Base-by-base conservation (phyloP, 441 rosid species). In the Populus hybrid region DNA sequence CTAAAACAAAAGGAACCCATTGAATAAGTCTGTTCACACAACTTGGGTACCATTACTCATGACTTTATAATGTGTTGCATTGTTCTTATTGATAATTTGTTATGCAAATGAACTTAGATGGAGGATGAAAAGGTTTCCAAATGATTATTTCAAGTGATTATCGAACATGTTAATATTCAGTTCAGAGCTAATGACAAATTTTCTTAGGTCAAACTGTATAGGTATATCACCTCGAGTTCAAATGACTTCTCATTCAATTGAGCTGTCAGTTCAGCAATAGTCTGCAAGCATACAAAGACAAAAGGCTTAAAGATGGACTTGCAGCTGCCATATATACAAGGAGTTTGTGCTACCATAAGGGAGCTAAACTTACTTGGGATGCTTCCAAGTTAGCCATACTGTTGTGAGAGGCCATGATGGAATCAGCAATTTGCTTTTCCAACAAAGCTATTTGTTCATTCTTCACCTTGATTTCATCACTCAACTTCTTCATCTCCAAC, bases 181-280 rank as follows among this genome's bases (percentile, higher is more conserved):
- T 40, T 66, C 46, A 57, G 74, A 77, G 66, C 28, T 59, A 65
- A 42, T 30, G 18, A 67, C 57, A 73, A 69, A 74, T 28, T 34
- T 30, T 26, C 69, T 63, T 23, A 63, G 20, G 32, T 67, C 66
- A 78, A 78, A 77, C n/a, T 74, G 71, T 21, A 8, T 36, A 82
- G 81, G 77, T 69, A 69, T 68, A 75, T 87, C 76, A 95, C 99
- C 99, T 96, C 98, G 40, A 96, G 98, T 85, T 96, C 99, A 69
- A 96, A 92, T 67, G 98, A 92, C 86, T 93, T 94, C 87, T 94
- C 98, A 84, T 93, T 91, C 84, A 96, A 85, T 79, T 92, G 97
- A 53, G 87, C 88, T 81, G 82, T 85, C 88, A 96, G 82, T 79
- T 92, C 98, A 77, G 94, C 91, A 77, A 96, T 81, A 59, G 88